These are phyloP conservation scores for Paracamarosporium sp. DNA, from an alignment of 2,329 filamentous ascomycete genomes.

Conservation along the genomic window DNA sequence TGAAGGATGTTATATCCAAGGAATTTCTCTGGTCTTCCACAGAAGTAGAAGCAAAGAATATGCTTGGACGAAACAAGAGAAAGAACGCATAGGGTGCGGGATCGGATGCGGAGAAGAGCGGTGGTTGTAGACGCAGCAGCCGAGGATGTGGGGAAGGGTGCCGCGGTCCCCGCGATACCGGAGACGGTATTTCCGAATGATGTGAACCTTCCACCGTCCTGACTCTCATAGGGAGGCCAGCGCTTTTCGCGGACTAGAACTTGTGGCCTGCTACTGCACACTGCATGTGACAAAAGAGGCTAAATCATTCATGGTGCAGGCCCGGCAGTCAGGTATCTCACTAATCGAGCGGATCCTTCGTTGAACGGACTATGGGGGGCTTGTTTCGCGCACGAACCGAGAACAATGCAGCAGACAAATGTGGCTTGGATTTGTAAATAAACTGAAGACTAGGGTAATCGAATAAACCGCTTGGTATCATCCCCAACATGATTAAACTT, in stretches of 20 bases:
- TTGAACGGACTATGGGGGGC: too few relatives aligned
- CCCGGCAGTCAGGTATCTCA: too few relatives aligned
- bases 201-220: too few relatives aligned
- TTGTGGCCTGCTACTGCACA: too few relatives aligned
- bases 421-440: not conserved
- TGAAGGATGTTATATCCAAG: not conserved
- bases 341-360: too few relatives aligned
- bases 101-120: slow-evolving; percentile 6
- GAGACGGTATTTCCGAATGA: not conserved
- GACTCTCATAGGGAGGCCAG: too few relatives aligned
- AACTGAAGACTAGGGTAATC: not conserved
- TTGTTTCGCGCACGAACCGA: too few relatives aligned
- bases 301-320: too few relatives aligned
- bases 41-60: not conserved
- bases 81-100: not conserved
- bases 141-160: slow-evolving; percentile 7
- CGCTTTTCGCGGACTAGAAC: too few relatives aligned
- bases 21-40: not conserved
- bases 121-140: not conserved
- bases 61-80: not conserved
- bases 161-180: not conserved
- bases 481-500: not conserved
- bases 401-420: not conserved
- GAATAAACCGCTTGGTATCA: slow-evolving; percentile 3
- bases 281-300: too few relatives aligned